Conservation (phyloP, 2,329 filamentous ascomycete species). For the Pseudogymnoascus sp. region DNA sequence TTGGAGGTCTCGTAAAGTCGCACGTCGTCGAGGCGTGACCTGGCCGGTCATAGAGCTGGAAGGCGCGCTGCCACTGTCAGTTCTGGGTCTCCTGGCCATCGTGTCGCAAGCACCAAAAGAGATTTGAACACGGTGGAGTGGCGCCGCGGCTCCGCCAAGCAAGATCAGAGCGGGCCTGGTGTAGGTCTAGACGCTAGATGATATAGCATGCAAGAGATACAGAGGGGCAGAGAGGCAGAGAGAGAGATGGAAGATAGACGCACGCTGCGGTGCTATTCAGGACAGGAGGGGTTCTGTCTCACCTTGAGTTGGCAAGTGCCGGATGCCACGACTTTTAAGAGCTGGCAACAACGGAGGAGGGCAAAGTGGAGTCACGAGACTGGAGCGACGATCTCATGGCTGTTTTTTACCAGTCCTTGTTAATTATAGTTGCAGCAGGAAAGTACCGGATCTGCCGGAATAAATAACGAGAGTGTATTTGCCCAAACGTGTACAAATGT, state of each 20-base stretch:
- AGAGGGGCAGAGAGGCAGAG: neutral
- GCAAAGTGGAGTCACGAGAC: conserved; percentile 7
- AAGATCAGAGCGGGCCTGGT: conserved; percentile 7
- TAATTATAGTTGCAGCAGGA: conserved; percentile 9
- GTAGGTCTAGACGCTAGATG: neutral
- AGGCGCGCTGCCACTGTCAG: conserved; percentile 30
- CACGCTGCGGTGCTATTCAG: conserved; percentile 1
- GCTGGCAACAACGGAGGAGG: neutral
- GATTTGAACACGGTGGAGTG: neutral
- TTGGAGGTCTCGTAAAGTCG: conserved; percentile 37
- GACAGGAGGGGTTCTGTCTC: conserved; percentile 8
- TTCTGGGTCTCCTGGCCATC: conserved; percentile 31
- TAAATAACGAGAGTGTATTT: conserved; percentile 6
- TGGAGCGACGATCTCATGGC: conserved; percentile 4
- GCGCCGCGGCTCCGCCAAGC: conserved; percentile 3
- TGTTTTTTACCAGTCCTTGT: conserved; percentile 3
- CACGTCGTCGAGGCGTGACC: conserved; percentile 37
- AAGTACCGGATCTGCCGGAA: conserved; percentile 6
- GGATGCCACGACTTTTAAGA: conserved; percentile 8
- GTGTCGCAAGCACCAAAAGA: conserved; percentile 12
- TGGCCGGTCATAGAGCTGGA: conserved; percentile 35
- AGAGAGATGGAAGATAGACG: neutral
- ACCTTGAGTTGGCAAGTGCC: conserved; percentile 8
- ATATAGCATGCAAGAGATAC: neutral
- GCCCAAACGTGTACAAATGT: neutral